Percentiles rank a stretch among this genome's conserved stretches.
These are phyloP conservation scores for Aschersonia sp. DNA, from an alignment of 2,329 filamentous ascomycete species.

Conservation along the genomic window DNA sequence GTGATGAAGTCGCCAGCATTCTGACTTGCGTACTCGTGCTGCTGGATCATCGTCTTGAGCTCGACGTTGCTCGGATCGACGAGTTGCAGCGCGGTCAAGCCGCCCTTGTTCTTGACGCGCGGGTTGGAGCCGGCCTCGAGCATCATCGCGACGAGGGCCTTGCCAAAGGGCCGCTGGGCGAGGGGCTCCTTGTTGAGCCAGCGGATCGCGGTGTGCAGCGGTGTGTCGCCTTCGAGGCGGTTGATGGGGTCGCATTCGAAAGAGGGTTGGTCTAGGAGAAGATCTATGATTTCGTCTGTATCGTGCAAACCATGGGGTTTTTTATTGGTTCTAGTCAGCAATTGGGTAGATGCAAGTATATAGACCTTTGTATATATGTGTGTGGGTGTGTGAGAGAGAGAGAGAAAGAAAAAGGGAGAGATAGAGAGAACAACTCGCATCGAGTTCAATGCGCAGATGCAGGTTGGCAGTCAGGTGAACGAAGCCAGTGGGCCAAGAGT, in stretches of 20 bases:
- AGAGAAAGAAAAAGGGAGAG: neutral
- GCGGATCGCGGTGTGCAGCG: constrained; percentile 63
- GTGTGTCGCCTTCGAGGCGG: constrained; percentile 59
- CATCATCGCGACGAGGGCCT: constrained; percentile 61
- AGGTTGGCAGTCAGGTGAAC: too few species aligned
- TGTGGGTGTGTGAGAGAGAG: neutral
- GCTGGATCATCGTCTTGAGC: constrained; percentile 48
- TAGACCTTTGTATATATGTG: too few species aligned
- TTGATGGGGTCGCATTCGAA: constrained; percentile 74
- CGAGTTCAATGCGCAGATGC: too few species aligned
- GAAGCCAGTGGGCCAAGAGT: too few species aligned
- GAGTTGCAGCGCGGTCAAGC: constrained; percentile 56
- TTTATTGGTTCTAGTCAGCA: neutral
- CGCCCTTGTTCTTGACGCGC: constrained; percentile 52
- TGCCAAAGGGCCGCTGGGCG: constrained; percentile 49
- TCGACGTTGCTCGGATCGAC: constrained; percentile 55
- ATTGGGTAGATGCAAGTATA: neutral
- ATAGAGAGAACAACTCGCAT: too few species aligned
- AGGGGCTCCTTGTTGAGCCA: constrained; percentile 57
- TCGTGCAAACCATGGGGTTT: neutral
- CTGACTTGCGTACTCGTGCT: constrained; percentile 51
- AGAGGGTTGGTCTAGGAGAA: constrained; percentile 67
- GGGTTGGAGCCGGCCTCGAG: constrained; percentile 58
- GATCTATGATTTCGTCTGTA: constrained; percentile 64
- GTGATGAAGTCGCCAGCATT: constrained; percentile 44